Evolutionary conservation across 1,284 basidiomycete genomes (phyloP), one percentile per base, ranked within the genome.

Genomic region (Anthracocystis panici-leucophaei): DNA sequence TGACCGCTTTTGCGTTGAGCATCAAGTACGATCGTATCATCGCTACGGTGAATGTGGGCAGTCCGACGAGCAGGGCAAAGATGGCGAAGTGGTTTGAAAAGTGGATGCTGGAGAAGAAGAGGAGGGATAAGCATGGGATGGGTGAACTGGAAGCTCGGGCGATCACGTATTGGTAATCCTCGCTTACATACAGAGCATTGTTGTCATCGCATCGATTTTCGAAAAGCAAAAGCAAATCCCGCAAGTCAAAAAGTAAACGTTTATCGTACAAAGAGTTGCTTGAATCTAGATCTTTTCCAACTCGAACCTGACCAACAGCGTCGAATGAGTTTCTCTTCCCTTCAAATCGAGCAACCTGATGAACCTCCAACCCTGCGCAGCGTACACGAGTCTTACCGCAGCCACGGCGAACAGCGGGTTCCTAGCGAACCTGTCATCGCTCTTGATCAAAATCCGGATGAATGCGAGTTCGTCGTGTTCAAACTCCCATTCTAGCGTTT

Each of bases 1-100:
- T 97, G 92, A 80, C 75, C 0, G 69, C 78, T 81, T 98, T 98
- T 82, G 93, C 94, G 5, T 88, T 98, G 82, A 92, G 91, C 12
- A 87, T 93, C 35, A 88, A 90, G 81, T 96, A 90, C 91, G 89
- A 82, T 9, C 91, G 88, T 80, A 95, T 98, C 88, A 95, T 98
- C 75, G 93, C 96, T 5, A 98, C 96, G 0, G 95, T 98, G 46
- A 98, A 97, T 80, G 92, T 98, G 0, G 93, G 92, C 18, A 94
- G 89, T 73, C 91, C 92, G 82, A 87, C 84, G 21, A 92, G 77
- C 18, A 71, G 81, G 12, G 70, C 67, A 18, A 78, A 78, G 66
- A 83, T 84, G 82, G 76, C 73, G 0, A 75, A 74, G 35, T 84
- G 81, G 82, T 75, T 81, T 51, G 78, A 82, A 35, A 65, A 72